These are phyloP conservation scores for Rhodotorula sphaerocarpa DNA, from an alignment of 768 basidiomycete species.

Conservation along the genomic window DNA sequence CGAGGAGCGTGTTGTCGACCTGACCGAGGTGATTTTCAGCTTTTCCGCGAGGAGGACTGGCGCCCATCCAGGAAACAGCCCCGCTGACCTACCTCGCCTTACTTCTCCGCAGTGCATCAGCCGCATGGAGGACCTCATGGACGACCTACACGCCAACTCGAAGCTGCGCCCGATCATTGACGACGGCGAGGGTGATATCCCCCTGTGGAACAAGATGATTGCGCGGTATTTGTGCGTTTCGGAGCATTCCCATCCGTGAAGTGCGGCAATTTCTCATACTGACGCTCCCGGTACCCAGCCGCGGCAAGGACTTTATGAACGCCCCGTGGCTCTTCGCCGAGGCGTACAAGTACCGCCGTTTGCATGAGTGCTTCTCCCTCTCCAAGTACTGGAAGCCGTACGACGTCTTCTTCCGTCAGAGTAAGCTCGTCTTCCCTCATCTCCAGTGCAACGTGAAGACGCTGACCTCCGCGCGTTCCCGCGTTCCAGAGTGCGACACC, in stretches of 20 bases:
- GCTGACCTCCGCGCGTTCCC: neutral
- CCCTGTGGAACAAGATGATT: slow-evolving; percentile 77
- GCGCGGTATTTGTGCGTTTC: slow-evolving; percentile 59
- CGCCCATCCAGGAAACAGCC: too few relatives aligned
- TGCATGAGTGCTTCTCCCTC: slow-evolving; percentile 86
- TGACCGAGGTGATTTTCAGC: slow-evolving; percentile 52
- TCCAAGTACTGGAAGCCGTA: slow-evolving; percentile 84
- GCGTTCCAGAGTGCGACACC: slow-evolving; percentile 62
- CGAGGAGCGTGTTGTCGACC: slow-evolving; percentile 76
- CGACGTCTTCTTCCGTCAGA: slow-evolving; percentile 92
- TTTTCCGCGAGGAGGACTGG: too few relatives aligned
- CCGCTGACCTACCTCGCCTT: too few relatives aligned
- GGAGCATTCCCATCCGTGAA: too few relatives aligned
- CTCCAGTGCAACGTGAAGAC: neutral
- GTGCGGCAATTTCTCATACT: too few relatives aligned
- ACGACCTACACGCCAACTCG: slow-evolving; percentile 49
- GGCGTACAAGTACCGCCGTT: slow-evolving; percentile 78
- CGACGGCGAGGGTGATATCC: slow-evolving; percentile 82
- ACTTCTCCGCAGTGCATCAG: slow-evolving; percentile 59
- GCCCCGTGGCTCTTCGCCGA: slow-evolving; percentile 95
- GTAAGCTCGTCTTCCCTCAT: slow-evolving; percentile 47
- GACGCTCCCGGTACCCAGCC: slow-evolving; percentile 37
- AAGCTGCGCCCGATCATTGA: slow-evolving; percentile 81
- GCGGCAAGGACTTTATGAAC: slow-evolving; percentile 90
- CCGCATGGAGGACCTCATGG: slow-evolving; percentile 82